A percentile compares a stretch with the other conserved stretches of the same genome.
Evolutionary conservation across 225 moss, liverwort and hornwort genomes (phyloP).

Genomic region (Pleurozium schreberi): DNA sequence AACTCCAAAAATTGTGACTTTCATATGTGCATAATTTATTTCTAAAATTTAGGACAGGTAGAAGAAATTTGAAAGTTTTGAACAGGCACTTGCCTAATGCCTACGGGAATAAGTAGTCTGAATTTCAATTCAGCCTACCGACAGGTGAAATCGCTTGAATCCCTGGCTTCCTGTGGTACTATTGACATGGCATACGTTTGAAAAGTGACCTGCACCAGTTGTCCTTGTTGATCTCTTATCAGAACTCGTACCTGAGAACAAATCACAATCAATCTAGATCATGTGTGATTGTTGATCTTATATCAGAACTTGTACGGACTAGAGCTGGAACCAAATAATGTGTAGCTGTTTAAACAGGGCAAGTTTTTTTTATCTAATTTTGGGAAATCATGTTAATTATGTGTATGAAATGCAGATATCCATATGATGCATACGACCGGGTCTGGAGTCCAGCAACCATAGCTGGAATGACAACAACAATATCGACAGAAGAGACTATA

Average conservation of each 20-base stretch:
- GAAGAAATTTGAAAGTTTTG: not conserved
- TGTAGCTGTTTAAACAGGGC: too few relatives aligned
- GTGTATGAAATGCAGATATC: slow-evolving; percentile 22
- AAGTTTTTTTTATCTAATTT: too few relatives aligned
- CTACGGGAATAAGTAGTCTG: not conserved
- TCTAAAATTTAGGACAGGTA: too few relatives aligned
- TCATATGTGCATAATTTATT: too few relatives aligned
- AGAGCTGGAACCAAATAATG: too few relatives aligned
- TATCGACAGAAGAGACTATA: not conserved
- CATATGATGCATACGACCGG: slow-evolving; percentile 42
- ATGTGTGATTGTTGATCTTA: not conserved
- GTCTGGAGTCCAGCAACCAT: not conserved
- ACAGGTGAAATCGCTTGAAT: not conserved
- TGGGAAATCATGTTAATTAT: not conserved
- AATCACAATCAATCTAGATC: not conserved
- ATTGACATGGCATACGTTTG: not conserved
- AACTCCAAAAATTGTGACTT: not conserved
- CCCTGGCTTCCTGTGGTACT: not conserved
- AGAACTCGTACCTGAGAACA: not conserved
- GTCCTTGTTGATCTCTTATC: not conserved
- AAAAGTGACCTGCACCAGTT: not conserved
- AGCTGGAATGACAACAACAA: too few relatives aligned
- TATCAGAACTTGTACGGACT: too few relatives aligned
- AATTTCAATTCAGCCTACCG: not conserved
- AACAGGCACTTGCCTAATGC: not conserved